Percentiles rank a stretch among this genome's conserved stretches.
Conservation (phyloP, 1,284 basidiomycete genomes). For the Apiotrichum akiyoshidainum region DNA sequence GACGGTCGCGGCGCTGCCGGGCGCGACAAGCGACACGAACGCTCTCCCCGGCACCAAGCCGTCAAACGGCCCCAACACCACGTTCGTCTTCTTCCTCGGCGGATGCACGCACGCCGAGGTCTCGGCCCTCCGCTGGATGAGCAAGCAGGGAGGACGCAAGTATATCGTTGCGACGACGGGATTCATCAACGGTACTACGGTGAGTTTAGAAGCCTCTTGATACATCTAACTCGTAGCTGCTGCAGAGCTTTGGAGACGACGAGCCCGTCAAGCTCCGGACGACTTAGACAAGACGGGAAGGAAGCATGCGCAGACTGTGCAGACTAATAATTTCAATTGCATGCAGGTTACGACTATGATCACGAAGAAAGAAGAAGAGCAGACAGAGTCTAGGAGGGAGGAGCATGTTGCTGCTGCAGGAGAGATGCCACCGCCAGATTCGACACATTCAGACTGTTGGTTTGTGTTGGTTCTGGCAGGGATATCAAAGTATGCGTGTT, state of each 20-base stretch:
- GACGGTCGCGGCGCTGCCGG: constrained; percentile 72
- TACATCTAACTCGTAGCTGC: constrained; percentile 16
- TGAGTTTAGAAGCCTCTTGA: neutral
- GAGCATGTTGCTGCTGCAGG: too few relatives aligned
- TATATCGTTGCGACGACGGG: constrained; percentile 86
- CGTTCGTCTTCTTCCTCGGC: constrained; percentile 95
- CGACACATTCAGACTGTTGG: too few relatives aligned
- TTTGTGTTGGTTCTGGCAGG: too few relatives aligned
- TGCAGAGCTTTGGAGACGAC: constrained; percentile 20
- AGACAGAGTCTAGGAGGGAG: too few relatives aligned
- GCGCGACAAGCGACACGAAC: constrained; percentile 76
- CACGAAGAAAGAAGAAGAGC: too few relatives aligned
- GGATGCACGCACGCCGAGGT: constrained; percentile 98
- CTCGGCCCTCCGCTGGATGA: constrained; percentile 86
- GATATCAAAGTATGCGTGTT: too few relatives aligned
- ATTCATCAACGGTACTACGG: constrained; percentile 66
- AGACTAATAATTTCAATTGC: neutral
- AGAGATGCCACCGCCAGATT: too few relatives aligned
- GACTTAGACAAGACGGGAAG: neutral
- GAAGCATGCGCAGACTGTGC: too few relatives aligned
- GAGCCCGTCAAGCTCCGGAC: constrained; percentile 12
- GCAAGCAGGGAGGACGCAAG: constrained; percentile 70
- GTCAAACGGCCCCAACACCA: constrained; percentile 56
- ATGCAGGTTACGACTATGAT: neutral
- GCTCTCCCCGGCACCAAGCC: neutral